Percentiles rank a stretch among this genome's conserved stretches.
Evolutionary conservation across 352 stramenopile genomes (phyloP).

Genomic region (Phytophthora fragariaefolia): DNA sequence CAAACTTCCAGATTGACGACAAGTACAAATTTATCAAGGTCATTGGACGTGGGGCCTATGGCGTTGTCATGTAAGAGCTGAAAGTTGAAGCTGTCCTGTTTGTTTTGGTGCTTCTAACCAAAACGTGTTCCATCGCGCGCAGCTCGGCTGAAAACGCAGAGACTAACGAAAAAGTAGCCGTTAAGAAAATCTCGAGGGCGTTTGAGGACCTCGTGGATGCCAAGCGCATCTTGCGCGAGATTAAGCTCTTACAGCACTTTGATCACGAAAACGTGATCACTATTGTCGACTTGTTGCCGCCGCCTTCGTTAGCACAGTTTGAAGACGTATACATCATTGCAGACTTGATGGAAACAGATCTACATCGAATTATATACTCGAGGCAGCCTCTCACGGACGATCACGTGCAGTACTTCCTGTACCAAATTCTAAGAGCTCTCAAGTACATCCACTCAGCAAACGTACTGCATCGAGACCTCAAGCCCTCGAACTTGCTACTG

Average conservation of each 20-base stretch:
- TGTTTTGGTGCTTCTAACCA: constrained; percentile 6
- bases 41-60: constrained; percentile 95
- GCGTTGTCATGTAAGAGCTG: constrained; percentile 91
- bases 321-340: constrained; percentile 98
- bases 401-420: constrained; percentile 95
- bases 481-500: constrained; percentile 97
- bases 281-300: constrained; percentile 95
- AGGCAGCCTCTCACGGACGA: constrained; percentile 92
- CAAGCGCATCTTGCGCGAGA: constrained; percentile 98
- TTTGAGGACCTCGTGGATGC: constrained; percentile 99
- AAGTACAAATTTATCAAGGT: constrained; percentile 96
- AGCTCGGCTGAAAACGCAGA: constrained; percentile 85
- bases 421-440: constrained; percentile 96
- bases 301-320: constrained; percentile 93
- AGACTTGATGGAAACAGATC: constrained; percentile 98
- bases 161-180: constrained; percentile 85
- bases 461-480: constrained; percentile 97
- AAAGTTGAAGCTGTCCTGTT: too few species aligned
- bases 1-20: constrained; percentile 91
- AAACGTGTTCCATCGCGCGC: constrained; percentile 1
- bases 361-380: constrained; percentile 99
- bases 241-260: constrained; percentile 95
- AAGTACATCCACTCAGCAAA: constrained; percentile 95
- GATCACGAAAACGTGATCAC: constrained; percentile 96
- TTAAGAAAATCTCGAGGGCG: constrained; percentile 91